Evolutionary conservation across 2,329 filamentous ascomycete genomes (phyloP).

Genomic region (Sporothrix sp.): DNA sequence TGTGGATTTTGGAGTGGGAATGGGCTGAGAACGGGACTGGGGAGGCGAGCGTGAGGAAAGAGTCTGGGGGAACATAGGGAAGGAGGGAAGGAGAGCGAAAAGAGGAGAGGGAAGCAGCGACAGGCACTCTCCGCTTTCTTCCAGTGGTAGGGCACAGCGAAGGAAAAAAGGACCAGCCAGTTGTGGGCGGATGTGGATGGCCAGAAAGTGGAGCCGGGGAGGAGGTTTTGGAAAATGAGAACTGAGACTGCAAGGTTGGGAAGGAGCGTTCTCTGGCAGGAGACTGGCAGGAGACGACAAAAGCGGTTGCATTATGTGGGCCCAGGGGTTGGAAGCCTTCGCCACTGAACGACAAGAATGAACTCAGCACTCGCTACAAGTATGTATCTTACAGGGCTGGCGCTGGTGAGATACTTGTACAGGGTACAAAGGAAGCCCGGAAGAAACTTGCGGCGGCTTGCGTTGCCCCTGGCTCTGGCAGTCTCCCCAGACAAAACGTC

Average conservation of each 20-base stretch:
- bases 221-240: background rate
- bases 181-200: constrained; percentile 7
- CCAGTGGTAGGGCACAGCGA: background rate
- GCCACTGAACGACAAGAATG: too few relatives aligned
- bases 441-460: too few relatives aligned
- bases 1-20: background rate
- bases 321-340: too few relatives aligned
- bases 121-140: background rate
- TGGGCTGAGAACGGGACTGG: background rate
- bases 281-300: too few relatives aligned
- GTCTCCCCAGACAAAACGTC: constrained; percentile 3
- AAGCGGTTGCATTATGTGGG: too few relatives aligned
- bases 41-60: background rate
- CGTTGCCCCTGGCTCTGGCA: background rate
- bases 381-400: too few relatives aligned
- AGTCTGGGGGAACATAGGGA: background rate
- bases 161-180: background rate
- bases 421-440: background rate
- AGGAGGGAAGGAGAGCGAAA: background rate
- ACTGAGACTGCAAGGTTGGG: background rate
- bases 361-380: too few relatives aligned
- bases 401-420: too few relatives aligned
- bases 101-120: background rate
- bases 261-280: too few relatives aligned
- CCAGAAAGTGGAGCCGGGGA: constrained; percentile 2